Evolutionary conservation across 108 stramenopile genomes (phyloP).

Genomic region (Pseudonitzschia delicatissima): DNA sequence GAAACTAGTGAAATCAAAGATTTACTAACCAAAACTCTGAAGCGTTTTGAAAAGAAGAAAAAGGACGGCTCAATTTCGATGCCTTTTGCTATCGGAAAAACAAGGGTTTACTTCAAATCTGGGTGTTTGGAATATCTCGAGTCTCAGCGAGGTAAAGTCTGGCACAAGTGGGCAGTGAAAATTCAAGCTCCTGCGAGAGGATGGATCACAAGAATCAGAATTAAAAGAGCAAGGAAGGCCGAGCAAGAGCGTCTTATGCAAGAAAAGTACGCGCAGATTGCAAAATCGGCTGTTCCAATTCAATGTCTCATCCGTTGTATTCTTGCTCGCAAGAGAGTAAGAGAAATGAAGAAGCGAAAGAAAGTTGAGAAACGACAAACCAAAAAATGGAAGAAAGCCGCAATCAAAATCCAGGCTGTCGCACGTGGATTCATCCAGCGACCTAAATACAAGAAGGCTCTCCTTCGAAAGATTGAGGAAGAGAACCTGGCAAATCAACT

Average conservation of each 20-base stretch:
- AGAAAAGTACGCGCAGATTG: constrained; percentile 14
- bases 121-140: constrained; percentile 76
- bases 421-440: constrained; percentile 62
- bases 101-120: constrained; percentile 70
- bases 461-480: constrained; percentile 54
- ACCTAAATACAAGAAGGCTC: constrained; percentile 40
- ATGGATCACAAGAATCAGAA: constrained; percentile 21
- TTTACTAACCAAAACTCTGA: constrained; percentile 11
- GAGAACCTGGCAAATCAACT: constrained; percentile 68
- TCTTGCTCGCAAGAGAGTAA: constrained; percentile 13
- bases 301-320: constrained; percentile 30
- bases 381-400: constrained; percentile 50
- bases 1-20: constrained; percentile 18
- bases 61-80: constrained; percentile 16
- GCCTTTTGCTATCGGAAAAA: constrained; percentile 70
- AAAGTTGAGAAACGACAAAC: constrained; percentile 34
- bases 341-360: constrained; percentile 39
- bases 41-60: constrained; percentile 31
- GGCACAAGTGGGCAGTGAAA: constrained; percentile 47
- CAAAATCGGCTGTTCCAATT: constrained; percentile 24
- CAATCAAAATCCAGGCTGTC: constrained; percentile 65
- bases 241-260: constrained; percentile 22
- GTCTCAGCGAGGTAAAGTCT: constrained; percentile 33
- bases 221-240: constrained; percentile 21
- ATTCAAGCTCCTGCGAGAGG: constrained; percentile 35